Evolutionary conservation across 768 basidiomycete species (phyloP).

Genomic region (Coprinopsis strossmayeri): DNA sequence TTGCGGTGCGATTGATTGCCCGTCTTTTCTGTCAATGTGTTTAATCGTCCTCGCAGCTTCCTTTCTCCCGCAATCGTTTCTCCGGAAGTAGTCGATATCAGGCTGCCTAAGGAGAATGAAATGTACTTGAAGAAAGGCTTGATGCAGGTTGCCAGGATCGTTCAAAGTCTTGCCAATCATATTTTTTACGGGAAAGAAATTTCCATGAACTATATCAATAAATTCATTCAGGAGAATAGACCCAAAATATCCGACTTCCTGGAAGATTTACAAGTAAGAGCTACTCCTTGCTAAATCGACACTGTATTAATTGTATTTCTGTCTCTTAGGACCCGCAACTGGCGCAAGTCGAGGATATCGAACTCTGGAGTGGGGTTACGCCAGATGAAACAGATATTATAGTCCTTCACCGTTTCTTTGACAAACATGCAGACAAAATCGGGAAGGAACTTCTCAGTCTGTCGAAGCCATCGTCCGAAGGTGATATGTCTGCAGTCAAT

Average conservation of each 20-base stretch:
- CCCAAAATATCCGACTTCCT: slow-evolving; percentile 70
- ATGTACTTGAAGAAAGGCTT: slow-evolving; percentile 65
- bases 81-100: slow-evolving; percentile 80
- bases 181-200: slow-evolving; percentile 89
- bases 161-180: slow-evolving; percentile 92
- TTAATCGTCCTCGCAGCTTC: slow-evolving; percentile 45
- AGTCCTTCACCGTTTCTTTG: slow-evolving; percentile 78
- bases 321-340: slow-evolving; percentile 28
- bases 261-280: slow-evolving; percentile 63
- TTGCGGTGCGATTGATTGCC: slow-evolving; percentile 44
- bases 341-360: slow-evolving; percentile 46
- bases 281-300: neutral
- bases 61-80: slow-evolving; percentile 88
- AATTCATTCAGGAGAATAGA: slow-evolving; percentile 66
- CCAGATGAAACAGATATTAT: slow-evolving; percentile 82
- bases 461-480: slow-evolving; percentile 52
- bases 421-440: slow-evolving; percentile 81
- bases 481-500: slow-evolving; percentile 45
- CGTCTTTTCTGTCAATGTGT: neutral
- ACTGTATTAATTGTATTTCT: slow-evolving; percentile 12
- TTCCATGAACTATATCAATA: slow-evolving; percentile 76
- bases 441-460: slow-evolving; percentile 80
- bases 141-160: slow-evolving; percentile 84
- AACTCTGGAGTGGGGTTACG: slow-evolving; percentile 71
- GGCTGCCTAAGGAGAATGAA: slow-evolving; percentile 56